phyloP scores from a whole-genome alignment of 495 filamentous ascomycete genomes.

The Penicillium paradoxum region DNA sequence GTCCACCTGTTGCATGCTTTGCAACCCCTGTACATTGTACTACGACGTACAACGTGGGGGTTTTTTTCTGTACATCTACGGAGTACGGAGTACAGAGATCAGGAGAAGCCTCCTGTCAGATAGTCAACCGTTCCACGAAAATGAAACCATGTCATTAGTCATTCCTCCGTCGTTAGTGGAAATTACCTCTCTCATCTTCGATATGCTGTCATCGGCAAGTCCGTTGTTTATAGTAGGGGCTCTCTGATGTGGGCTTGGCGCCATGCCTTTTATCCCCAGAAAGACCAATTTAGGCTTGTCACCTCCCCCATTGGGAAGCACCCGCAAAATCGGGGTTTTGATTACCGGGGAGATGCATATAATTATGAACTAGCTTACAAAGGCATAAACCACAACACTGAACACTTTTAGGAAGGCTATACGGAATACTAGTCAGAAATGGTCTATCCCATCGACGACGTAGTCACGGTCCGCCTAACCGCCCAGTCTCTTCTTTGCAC shows the following conservation, averaged over 20 bases:
- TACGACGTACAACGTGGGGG: not conserved
- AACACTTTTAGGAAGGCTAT: not conserved
- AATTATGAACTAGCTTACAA: not conserved
- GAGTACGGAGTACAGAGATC: too few relatives aligned
- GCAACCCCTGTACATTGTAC: not conserved
- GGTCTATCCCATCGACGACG: not conserved
- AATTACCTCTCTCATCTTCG: not conserved
- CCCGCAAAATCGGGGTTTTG: not conserved
- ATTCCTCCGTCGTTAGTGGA: too few relatives aligned
- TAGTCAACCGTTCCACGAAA: not conserved
- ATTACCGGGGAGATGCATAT: not conserved
- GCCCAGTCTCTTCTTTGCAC: too few relatives aligned
- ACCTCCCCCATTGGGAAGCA: not conserved
- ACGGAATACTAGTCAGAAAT: not conserved
- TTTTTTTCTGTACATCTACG: not conserved
- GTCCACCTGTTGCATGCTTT: not conserved
- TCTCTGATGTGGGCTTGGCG: not conserved
- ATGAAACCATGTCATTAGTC: not conserved
- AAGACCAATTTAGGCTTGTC: not conserved
- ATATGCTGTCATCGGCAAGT: constrained; percentile 2
- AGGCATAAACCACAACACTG: not conserved
- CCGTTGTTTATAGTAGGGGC: not conserved
- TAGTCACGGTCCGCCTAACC: not conserved
- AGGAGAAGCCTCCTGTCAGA: constrained; percentile 1
- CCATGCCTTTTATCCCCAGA: constrained; percentile 1